Percentiles rank a stretch among this genome's conserved stretches.
These are phyloP conservation scores for Gastrolobium bilobum DNA, from an alignment of 306 rosid species.

Conservation along the genomic window DNA sequence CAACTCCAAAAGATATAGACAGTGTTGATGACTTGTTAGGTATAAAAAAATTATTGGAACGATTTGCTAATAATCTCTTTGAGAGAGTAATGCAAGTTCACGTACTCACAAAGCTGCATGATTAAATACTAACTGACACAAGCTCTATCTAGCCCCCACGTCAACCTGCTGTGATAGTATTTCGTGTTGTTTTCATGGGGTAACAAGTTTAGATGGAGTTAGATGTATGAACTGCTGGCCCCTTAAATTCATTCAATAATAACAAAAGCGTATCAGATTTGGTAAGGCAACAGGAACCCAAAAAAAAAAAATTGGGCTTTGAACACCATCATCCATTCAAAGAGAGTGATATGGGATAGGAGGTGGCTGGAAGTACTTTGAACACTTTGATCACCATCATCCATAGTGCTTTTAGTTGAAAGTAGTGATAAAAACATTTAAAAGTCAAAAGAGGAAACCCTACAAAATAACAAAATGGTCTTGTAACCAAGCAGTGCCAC, in stretches of 20 bases:
- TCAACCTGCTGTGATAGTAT: not conserved
- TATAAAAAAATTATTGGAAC: not conserved
- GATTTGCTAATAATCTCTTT: slow-evolving; percentile 2
- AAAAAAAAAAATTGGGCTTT: too few relatives aligned
- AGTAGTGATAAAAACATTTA: slow-evolving; percentile 14
- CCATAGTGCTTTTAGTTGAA: slow-evolving; percentile 6
- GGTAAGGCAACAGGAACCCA: not conserved
- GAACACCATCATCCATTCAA: too few relatives aligned
- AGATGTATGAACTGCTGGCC: slow-evolving; percentile 19
- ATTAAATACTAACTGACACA: not conserved
- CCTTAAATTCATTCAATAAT: not conserved
- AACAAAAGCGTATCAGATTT: slow-evolving; percentile 1
- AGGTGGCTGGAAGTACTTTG: not conserved
- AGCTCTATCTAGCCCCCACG: not conserved
- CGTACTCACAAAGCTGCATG: not conserved
- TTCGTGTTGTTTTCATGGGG: not conserved
- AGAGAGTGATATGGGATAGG: not conserved
- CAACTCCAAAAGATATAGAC: not conserved
- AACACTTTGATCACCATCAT: not conserved
- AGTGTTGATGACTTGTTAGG: not conserved
- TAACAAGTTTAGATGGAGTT: not conserved
- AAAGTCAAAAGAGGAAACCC: slow-evolving; percentile 4
- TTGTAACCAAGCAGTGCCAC: slow-evolving; percentile 10
- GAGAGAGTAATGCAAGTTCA: not conserved
- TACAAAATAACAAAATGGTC: slow-evolving; percentile 24